These are phyloP conservation scores for Phaseolus lunatus DNA, from an alignment of 306 rosid genomes.

Conservation along the genomic window DNA sequence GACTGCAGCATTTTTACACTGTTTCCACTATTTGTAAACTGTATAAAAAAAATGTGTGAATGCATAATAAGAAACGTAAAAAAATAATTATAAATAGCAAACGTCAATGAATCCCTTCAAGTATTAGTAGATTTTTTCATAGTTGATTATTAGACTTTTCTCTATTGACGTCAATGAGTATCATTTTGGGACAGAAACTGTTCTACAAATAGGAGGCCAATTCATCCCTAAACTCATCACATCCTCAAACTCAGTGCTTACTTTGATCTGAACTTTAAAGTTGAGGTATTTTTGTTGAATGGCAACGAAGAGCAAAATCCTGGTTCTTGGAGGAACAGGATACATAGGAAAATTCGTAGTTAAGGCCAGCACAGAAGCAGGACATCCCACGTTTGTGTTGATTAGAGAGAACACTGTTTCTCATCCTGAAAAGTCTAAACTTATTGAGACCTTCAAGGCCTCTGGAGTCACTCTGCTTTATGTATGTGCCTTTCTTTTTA, in stretches of 20 bases:
- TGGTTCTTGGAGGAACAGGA: conserved; percentile 54
- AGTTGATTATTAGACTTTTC: too few species aligned
- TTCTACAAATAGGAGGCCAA: conserved; percentile 5
- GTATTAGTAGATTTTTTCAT: too few species aligned
- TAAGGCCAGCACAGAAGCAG: conserved; percentile 50
- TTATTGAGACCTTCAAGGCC: conserved; percentile 48
- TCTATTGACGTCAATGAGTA: too few species aligned
- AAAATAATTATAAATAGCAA: too few species aligned
- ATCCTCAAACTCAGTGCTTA: neutral
- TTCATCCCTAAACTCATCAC: too few species aligned
- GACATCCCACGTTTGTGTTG: conserved; percentile 52
- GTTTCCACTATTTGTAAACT: too few species aligned
- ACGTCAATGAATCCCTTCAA: too few species aligned
- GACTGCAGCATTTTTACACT: too few species aligned
- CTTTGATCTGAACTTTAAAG: neutral
- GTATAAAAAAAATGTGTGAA: too few species aligned
- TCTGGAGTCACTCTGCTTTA: conserved; percentile 48
- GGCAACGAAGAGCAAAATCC: conserved; percentile 54
- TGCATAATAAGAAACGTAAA: too few species aligned
- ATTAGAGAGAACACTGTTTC: conserved; percentile 44
- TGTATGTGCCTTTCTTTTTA: conserved; percentile 32
- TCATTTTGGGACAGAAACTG: neutral
- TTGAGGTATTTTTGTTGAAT: neutral
- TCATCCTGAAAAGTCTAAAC: conserved; percentile 45
- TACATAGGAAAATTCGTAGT: conserved; percentile 34